Base-by-base conservation (phyloP, 2,329 filamentous ascomycete species). In the Stachybotrys chartarum region DNA sequence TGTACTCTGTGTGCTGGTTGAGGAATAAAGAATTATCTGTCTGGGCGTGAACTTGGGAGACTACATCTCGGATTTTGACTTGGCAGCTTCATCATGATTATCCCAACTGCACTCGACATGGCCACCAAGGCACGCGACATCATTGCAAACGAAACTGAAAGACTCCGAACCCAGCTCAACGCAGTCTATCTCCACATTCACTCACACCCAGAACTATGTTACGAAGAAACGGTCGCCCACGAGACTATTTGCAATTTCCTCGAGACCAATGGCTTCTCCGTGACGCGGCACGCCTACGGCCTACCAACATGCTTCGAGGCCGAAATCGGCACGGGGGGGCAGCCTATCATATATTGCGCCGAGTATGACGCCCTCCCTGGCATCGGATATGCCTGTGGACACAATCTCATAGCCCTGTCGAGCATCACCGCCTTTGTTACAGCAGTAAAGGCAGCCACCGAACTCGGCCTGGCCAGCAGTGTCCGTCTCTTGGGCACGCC, bases 401-500 rank as follows among this genome's bases (percentile, higher is more conserved):
- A 82, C 65, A 82, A 82, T 58, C 70, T 81, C 44, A 81, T 81
- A 54, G 77, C 78, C 6, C 76, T 71, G 0, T 72, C 76, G 3
- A 78, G 77, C 0, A 64, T 80, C 10, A 72, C 76, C 1, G 77
- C 68, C 3, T 75, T 71, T 18, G 47, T 55, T 32, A 54, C 48
- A 12, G 50, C 51, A 1, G 51, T 51, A 14, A 51, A 55, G 35
- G 50, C 53, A 10, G 24, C 55, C 5, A 39, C 47, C 24, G 54
- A 46, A 16, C 51, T 53, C 14, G 31, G 39, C 3, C 18, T 57
- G 17, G 39, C 46, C n/a, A 51, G 56, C 32, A 53, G 47, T 30
- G 53, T 57, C 31, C 66, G 76, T 8, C 62, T 81, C 39, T 72
- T 80, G 45, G 78, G 79, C 24, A 81, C 78, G 0, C 79, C 78